Evolutionary conservation across 257 asterid genomes (phyloP).

Genomic region (Jacaranda mimosifolia): DNA sequence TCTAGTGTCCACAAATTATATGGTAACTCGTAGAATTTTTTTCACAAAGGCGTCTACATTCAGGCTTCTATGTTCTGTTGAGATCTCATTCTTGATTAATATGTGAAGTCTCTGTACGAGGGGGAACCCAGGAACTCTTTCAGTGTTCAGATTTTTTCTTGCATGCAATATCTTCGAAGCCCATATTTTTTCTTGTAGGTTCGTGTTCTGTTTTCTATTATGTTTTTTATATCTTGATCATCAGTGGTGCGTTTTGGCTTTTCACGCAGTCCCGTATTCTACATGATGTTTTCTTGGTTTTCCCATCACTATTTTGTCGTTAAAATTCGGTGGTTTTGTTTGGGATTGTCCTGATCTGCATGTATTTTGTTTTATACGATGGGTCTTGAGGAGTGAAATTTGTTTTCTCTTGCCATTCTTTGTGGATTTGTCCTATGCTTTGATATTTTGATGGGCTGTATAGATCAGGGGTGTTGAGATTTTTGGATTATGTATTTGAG

Average conservation of each 20-base stretch:
- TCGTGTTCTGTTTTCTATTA: not conserved
- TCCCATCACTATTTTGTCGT: not conserved
- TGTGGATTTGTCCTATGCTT: not conserved
- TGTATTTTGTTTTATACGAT: not conserved
- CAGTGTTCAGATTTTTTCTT: not conserved
- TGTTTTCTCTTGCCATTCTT: not conserved
- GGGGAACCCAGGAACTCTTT: not conserved
- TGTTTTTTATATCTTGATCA: constrained; percentile 9
- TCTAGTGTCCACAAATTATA: not conserved
- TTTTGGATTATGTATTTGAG: not conserved
- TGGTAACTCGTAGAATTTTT: not conserved
- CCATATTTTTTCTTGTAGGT: not conserved
- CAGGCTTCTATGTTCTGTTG: constrained; percentile 7
- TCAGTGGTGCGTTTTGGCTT: not conserved
- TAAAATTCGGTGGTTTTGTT: not conserved
- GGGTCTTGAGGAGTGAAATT: not conserved
- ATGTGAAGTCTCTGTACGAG: not conserved
- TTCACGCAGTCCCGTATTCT: not conserved
- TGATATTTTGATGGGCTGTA: not conserved
- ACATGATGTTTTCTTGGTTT: not conserved
- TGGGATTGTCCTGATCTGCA: constrained; percentile 23
- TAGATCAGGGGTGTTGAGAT: not conserved
- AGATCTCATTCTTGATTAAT: constrained; percentile 27
- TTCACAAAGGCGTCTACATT: not conserved
- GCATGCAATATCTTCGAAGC: constrained; percentile 22